Conservation (phyloP, 805 yeast genomes). For the Candida ficus region DNA sequence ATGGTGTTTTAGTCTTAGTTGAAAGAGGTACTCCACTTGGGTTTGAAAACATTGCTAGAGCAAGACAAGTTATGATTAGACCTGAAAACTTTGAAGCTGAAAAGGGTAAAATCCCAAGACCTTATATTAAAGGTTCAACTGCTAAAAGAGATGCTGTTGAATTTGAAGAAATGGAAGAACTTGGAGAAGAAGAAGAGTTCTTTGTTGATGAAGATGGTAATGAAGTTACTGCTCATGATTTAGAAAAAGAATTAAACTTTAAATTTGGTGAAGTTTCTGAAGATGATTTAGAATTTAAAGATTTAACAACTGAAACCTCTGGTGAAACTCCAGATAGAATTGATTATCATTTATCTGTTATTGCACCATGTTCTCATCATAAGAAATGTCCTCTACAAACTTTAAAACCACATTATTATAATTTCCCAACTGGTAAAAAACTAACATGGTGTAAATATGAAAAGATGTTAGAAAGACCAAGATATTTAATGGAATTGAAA, state of each 20-base stretch:
- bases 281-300: constrained; percentile 38
- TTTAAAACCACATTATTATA: constrained; percentile 63
- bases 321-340: constrained; percentile 17
- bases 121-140: constrained; percentile 51
- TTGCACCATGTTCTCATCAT: constrained; percentile 93
- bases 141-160: constrained; percentile 16
- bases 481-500: constrained; percentile 75
- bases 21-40: constrained; percentile 92
- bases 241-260: constrained; percentile 27
- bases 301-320: constrained; percentile 25
- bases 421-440: constrained; percentile 49
- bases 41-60: constrained; percentile 82
- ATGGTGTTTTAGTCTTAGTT: constrained; percentile 71
- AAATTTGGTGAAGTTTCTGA: constrained; percentile 38
- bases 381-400: constrained; percentile 80
- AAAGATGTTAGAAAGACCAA: constrained; percentile 71
- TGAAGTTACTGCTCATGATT: constrained; percentile 1
- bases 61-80: constrained; percentile 84
- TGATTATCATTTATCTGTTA: constrained; percentile 49
- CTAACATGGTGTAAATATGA: constrained; percentile 73
- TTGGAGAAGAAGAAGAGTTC: constrained; percentile 16
- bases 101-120: constrained; percentile 62
- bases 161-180: constrained; percentile 15
- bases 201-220: constrained; percentile 20
- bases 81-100: constrained; percentile 63